These are phyloP conservation scores for Fereydounia khargensis DNA, from an alignment of 1,284 basidiomycete genomes.

Conservation along the genomic window DNA sequence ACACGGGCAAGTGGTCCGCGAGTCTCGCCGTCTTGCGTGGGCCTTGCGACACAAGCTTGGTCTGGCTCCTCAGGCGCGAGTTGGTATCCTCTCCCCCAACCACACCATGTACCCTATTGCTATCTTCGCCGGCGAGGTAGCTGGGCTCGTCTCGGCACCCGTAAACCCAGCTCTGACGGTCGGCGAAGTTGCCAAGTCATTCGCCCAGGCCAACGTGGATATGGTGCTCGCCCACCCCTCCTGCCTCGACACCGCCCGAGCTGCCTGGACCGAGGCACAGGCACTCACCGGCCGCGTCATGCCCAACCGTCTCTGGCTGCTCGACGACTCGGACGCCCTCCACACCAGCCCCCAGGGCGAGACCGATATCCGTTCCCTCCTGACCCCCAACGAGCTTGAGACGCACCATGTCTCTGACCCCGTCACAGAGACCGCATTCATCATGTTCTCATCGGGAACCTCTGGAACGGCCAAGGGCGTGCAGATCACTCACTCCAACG, in stretches of 20 bases:
- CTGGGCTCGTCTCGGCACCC: constrained; percentile 37
- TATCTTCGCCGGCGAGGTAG: constrained; percentile 38
- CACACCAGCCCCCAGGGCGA: constrained; percentile 20
- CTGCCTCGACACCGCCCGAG: constrained; percentile 26
- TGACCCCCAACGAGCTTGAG: constrained; percentile 28
- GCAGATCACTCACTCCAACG: constrained; percentile 49
- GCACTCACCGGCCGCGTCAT: constrained; percentile 8
- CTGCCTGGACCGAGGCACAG: constrained; percentile 33
- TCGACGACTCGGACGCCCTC: constrained; percentile 40
- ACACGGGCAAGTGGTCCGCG: constrained; percentile 22
- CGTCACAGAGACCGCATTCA: constrained; percentile 32
- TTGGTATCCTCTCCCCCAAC: constrained; percentile 53
- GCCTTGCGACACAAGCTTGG: constrained; percentile 38
- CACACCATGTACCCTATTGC: constrained; percentile 43
- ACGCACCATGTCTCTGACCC: constrained; percentile 28
- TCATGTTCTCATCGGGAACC: constrained; percentile 51
- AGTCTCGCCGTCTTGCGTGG: constrained; percentile 34
- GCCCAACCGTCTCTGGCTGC: constrained; percentile 31
- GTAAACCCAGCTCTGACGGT: constrained; percentile 47
- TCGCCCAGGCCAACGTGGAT: constrained; percentile 37
- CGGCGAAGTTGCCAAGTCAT: constrained; percentile 47
- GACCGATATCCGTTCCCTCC: constrained; percentile 25
- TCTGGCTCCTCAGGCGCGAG: constrained; percentile 34
- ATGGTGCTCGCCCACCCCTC: constrained; percentile 39
- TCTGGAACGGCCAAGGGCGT: constrained; percentile 54